phyloP scores from a whole-genome alignment of 2,329 filamentous ascomycete species.

The Venturia pyrina region DNA sequence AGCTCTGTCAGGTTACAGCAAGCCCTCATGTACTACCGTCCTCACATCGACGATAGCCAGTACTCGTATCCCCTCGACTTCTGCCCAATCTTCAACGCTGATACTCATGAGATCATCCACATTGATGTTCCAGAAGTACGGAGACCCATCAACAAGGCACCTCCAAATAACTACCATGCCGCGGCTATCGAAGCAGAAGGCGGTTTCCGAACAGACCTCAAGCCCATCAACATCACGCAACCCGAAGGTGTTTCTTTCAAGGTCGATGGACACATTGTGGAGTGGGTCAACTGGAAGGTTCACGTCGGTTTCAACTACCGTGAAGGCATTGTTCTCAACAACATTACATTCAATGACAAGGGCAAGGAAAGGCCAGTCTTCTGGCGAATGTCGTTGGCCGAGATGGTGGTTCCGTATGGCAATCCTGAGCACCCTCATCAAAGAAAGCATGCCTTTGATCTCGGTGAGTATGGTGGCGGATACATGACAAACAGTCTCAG shows the following conservation, averaged over 20 bases:
- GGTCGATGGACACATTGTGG: slow-evolving; percentile 61
- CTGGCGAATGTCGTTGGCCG: slow-evolving; percentile 78
- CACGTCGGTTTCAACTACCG: slow-evolving; percentile 93
- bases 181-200: slow-evolving; percentile 61
- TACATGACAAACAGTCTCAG: slow-evolving; percentile 75
- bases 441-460: slow-evolving; percentile 70
- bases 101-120: slow-evolving; percentile 66
- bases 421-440: slow-evolving; percentile 74
- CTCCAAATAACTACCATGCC: slow-evolving; percentile 71
- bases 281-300: slow-evolving; percentile 90
- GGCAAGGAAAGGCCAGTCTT: slow-evolving; percentile 67
- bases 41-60: slow-evolving; percentile 74
- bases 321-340: slow-evolving; percentile 81
- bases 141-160: slow-evolving; percentile 60
- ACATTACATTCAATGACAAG: slow-evolving; percentile 84
- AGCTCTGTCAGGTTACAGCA: slow-evolving; percentile 73
- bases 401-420: slow-evolving; percentile 90
- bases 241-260: slow-evolving; percentile 83
- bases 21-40: slow-evolving; percentile 91
- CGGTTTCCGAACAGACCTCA: slow-evolving; percentile 69
- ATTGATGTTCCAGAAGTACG: slow-evolving; percentile 76
- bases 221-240: slow-evolving; percentile 80
- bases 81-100: slow-evolving; percentile 80
- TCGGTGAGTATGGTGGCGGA: slow-evolving; percentile 71
- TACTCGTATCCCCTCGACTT: slow-evolving; percentile 91